Conservation (phyloP, 257 asterid genomes). For the Dorcoceras hygrometricum region DNA sequence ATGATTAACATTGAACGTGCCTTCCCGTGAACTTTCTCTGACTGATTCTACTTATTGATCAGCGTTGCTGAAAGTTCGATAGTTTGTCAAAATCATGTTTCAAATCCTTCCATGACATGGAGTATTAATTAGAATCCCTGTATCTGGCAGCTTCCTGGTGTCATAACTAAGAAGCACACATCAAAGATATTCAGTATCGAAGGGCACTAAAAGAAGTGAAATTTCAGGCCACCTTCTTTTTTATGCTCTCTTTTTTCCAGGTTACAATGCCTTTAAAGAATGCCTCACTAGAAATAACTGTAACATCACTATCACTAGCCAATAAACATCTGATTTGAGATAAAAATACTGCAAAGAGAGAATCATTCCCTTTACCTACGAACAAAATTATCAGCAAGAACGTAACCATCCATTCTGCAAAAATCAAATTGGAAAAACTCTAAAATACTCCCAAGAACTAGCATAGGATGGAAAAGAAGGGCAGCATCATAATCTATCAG, state of each 20-base stretch:
- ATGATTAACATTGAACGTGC: too few species aligned
- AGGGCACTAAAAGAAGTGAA: constrained; percentile 11
- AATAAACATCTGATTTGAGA: constrained; percentile 10
- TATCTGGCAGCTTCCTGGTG: neutral
- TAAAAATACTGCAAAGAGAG: neutral
- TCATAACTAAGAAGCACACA: neutral
- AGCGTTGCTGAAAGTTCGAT: neutral
- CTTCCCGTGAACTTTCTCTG: too few species aligned
- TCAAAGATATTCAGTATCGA: neutral
- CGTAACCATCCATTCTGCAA: constrained; percentile 68
- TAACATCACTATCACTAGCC: constrained; percentile 14
- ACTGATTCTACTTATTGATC: neutral
- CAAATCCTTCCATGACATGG: neutral
- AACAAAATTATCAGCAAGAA: constrained; percentile 51
- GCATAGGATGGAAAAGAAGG: constrained; percentile 65
- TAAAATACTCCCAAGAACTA: constrained; percentile 58
- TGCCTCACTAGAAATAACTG: constrained; percentile 56
- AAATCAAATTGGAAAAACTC: constrained; percentile 54
- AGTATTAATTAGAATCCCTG: neutral
- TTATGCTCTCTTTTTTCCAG: constrained; percentile 54
- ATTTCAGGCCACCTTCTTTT: constrained; percentile 35
- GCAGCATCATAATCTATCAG: constrained; percentile 62
- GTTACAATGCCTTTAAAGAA: constrained; percentile 54
- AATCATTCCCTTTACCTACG: constrained; percentile 36
- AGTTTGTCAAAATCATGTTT: neutral